Conservation (phyloP, 805 yeast genomes). For the Alloascoidea africana region DNA sequence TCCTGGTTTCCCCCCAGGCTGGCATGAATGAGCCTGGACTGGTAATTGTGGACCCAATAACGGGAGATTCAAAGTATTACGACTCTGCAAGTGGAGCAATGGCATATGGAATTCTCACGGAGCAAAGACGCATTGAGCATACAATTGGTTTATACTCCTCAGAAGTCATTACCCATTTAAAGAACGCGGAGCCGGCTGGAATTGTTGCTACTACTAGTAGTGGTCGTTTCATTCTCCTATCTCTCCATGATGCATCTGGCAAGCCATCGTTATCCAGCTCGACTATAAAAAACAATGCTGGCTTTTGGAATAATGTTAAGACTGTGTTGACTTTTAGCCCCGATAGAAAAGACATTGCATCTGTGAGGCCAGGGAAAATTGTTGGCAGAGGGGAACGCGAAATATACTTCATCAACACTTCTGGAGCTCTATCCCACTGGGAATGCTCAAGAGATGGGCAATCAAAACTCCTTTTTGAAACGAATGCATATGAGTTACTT, state of each 20-base stretch:
- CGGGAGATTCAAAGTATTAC: constrained; percentile 52
- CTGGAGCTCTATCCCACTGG: constrained; percentile 34
- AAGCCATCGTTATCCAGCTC: constrained; percentile 25
- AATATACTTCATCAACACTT: constrained; percentile 23
- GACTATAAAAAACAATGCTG: constrained; percentile 13
- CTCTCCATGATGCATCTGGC: constrained; percentile 55
- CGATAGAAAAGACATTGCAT: constrained; percentile 29
- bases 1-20: constrained; percentile 40
- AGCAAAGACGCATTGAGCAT: constrained; percentile 19
- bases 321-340: constrained; percentile 12
- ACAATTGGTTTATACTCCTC: constrained; percentile 27
- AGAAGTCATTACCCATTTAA: constrained; percentile 43
- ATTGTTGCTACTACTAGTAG: constrained; percentile 53
- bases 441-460: constrained; percentile 30
- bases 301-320: constrained; percentile 13
- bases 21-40: constrained; percentile 51
- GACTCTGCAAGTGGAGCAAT: constrained; percentile 65
- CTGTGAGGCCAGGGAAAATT: constrained; percentile 39
- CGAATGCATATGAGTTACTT: constrained; percentile 20
- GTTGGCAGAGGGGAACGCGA: constrained; percentile 34
- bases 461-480: constrained; percentile 22
- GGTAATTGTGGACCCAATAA: constrained; percentile 40
- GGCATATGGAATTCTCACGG: constrained; percentile 39
- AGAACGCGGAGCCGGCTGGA: constrained; percentile 62
- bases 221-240: constrained; percentile 47